Percentiles rank a stretch among this genome's conserved stretches.
Conservation (phyloP, 2,329 filamentous ascomycete species). For the Mariannaea elegans region DNA sequence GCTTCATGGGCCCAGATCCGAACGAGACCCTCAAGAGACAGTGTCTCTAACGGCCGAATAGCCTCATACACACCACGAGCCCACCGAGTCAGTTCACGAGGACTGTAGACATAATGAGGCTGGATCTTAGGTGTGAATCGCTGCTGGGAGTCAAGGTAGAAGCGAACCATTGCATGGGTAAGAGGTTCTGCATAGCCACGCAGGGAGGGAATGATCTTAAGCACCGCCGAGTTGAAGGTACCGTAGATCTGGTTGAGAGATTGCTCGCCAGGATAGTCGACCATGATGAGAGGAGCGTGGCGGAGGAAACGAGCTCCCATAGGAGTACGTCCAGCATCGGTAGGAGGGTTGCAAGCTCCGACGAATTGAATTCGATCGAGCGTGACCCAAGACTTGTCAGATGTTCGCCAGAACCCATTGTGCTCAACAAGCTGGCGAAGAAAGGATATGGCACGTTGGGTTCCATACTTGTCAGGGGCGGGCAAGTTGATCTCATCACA, state of each 20-base stretch:
- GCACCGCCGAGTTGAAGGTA: constrained; percentile 93
- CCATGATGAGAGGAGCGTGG: constrained; percentile 99
- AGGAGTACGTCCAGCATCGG: constrained; percentile 94
- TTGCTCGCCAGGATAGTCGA: constrained; percentile 96
- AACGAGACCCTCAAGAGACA: constrained; percentile 90
- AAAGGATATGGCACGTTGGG: constrained; percentile 97
- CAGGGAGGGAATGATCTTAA: constrained; percentile 96
- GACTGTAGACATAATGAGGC: constrained; percentile 98
- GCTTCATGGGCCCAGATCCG: constrained; percentile 99
- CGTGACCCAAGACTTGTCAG: constrained; percentile 97
- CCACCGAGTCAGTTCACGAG: constrained; percentile 97
- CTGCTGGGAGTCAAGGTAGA: constrained; percentile 94
- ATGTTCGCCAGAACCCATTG: constrained; percentile 98
- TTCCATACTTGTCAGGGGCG: constrained; percentile 96
- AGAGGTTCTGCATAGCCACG: constrained; percentile 93
- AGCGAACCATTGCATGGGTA: constrained; percentile 96
- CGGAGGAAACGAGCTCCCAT: constrained; percentile 93
- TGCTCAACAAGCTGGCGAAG: constrained; percentile 97
- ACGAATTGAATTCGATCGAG: constrained; percentile 99
- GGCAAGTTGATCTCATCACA: constrained; percentile 99
- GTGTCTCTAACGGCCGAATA: constrained; percentile 87
- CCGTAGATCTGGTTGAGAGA: constrained; percentile 98
- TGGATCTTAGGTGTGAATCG: constrained; percentile 96
- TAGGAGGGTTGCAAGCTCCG: constrained; percentile 97
- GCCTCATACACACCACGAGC: constrained; percentile 97